Evolutionary conservation across 768 basidiomycete species (phyloP).

Genomic region (Tylopilus sp.): DNA sequence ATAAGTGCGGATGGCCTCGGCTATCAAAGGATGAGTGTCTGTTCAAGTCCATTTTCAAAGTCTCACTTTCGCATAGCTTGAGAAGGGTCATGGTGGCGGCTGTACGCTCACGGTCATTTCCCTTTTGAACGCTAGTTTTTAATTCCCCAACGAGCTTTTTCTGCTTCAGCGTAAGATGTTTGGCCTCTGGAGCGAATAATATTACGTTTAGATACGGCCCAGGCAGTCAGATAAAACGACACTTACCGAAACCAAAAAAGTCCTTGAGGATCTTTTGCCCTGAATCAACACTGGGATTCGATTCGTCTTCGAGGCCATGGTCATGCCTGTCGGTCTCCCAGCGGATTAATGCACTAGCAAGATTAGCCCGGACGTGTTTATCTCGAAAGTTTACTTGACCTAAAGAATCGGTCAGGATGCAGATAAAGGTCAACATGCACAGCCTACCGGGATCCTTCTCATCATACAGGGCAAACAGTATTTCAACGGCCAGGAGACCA

Average conservation of each 20-base stretch:
- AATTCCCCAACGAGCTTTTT: slow-evolving; percentile 13
- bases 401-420: not conserved
- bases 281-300: not conserved
- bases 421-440: not conserved
- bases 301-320: not conserved
- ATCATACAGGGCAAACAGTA: slow-evolving; percentile 13
- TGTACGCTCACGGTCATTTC: slow-evolving; percentile 14
- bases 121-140: not conserved
- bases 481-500: slow-evolving; percentile 20
- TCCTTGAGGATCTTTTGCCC: slow-evolving; percentile 2
- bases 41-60: not conserved
- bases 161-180: not conserved
- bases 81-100: slow-evolving; percentile 20
- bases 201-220: not conserved
- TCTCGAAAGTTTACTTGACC: slow-evolving; percentile 6
- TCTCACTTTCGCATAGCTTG: slow-evolving; percentile 15
- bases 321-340: not conserved
- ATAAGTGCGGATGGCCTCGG: not conserved
- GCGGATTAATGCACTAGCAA: slow-evolving; percentile 13
- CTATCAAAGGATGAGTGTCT: slow-evolving; percentile 3
- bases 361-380: slow-evolving; percentile 12
- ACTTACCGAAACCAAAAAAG: slow-evolving; percentile 21
- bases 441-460: slow-evolving; percentile 3
- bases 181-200: slow-evolving; percentile 2
- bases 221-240: not conserved